Evolutionary conservation across 176 grass and related monocot species (phyloP), one percentile per base, ranked within the genome.

Genomic region (Typha latifolia): DNA sequence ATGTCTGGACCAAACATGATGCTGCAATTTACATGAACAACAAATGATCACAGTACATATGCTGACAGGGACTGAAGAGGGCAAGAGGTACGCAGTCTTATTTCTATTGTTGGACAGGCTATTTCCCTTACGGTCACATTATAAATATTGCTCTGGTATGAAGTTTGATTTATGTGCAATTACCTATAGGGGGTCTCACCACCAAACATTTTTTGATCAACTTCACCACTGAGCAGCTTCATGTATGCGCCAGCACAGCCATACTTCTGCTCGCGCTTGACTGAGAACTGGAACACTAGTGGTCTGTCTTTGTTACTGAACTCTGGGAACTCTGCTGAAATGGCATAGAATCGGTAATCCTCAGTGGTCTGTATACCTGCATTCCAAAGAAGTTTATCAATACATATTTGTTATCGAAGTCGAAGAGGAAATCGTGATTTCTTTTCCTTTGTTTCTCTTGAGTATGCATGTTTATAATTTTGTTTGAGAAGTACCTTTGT

Each of bases 1-100:
- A 96, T 91, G 76, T 96, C 91, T 56, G 91, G 87, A 49, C 91
- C 91, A 68, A 96, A 96, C 91, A 96, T 96, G 51, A 96, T 88
- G 71, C 87, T 96, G 91, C 11, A 85, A 51, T 8, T 71, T 47
- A 4, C 0, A 61, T 47, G 63, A 66, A 7, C 15, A 32, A 13
- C 66, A 64, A 8, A 67, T 50, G 15, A 12, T 14, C 21, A 13
- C 32, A 72, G 29, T 20, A 69, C 31, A 43, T 49, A 1, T n/a
- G 66, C 37, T 55, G 4, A 63, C 14, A 62, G 20, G 49, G 29
- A 48, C 16, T 8, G 34, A 37, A 34, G 12, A 7, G 22, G 62
- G 24, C 12, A 64, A 47, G 5, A 59, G 5, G 49, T 66, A 61
- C 32, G 23, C 3, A 34, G 48, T 29, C 32, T 47, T 66, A 34